Base-by-base conservation (phyloP, 2,329 filamentous ascomycete species). In the Ophiognomonia clavigignenti-juglandacearum region DNA sequence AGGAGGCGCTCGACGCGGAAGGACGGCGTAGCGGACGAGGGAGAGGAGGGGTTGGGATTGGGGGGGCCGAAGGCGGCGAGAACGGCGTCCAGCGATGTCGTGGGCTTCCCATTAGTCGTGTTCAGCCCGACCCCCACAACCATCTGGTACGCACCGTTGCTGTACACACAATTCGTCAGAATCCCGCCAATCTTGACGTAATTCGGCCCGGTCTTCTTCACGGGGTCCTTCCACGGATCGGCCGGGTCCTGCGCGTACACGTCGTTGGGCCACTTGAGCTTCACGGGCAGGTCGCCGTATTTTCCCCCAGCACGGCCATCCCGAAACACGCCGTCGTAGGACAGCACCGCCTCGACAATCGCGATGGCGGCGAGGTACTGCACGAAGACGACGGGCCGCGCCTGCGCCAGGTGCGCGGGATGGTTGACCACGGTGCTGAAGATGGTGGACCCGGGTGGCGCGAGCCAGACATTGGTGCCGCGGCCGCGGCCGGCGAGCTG, bases 181-280 rank as follows among this genome's bases (percentile, higher is more conserved):
- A 98, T 93, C 6, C 93, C 93, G 44, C 88, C 89, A 45, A 98
- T 91, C 61, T 98, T 98, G 55, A 90, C 83, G 56, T 93, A 93
- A 1, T 69, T 64, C 2, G 71, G 72, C 39, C 73, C 43, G n/a
- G n/a, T n/a, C 35, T 27, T 29, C 4, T 14, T 41, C 18, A 26
- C 26, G 11, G 29, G 35, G 26, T 35, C 34, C 16, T 24, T 35
- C 39, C 41, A 49, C 16, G 49, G 49, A 16, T 26, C 74, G 44
- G 65, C 70, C 6, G 78, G 86, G 59, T 89, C 84, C 19, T 80
- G 72, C 27, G 26, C 66, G 83, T 82, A 92, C 45, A 98, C 88
- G 61, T 98, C 93, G 59, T 98, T 98, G 10, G 93, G 93, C 93
- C 93, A 98, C 65, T 98, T 98, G 26, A 98, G 69, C 62, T 87